phyloP scores from a whole-genome alignment of 1,284 basidiomycete genomes.

The Inonotus obliquus region DNA sequence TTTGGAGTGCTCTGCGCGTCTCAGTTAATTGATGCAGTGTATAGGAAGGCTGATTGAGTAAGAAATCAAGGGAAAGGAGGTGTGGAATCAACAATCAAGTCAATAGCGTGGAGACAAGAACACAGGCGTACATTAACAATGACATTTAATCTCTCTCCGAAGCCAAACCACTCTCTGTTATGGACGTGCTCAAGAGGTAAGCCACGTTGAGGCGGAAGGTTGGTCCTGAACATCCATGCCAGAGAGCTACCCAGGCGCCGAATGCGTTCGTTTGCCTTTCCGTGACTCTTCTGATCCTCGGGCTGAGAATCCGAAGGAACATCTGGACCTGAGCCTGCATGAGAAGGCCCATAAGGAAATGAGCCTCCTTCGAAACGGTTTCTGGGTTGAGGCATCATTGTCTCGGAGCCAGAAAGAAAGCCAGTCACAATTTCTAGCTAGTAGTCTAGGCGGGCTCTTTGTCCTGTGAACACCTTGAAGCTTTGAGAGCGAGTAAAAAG shows the following conservation, averaged over 20 bases:
- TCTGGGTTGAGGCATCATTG: background rate
- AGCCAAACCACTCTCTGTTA: constrained; percentile 70
- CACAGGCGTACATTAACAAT: constrained; percentile 60
- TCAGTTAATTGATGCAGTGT: constrained; percentile 75
- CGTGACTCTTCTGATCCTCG: background rate
- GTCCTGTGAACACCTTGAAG: background rate
- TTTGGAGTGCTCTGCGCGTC: constrained; percentile 67
- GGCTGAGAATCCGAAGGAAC: background rate
- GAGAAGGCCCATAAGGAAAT: background rate
- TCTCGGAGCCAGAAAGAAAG: background rate
- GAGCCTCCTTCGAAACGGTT: background rate
- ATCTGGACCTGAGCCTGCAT: background rate
- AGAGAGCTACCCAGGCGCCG: background rate
- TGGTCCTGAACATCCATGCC: constrained; percentile 63
- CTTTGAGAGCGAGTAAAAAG: background rate
- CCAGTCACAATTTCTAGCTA: background rate
- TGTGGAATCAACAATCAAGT: background rate
- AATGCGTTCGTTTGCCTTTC: background rate
- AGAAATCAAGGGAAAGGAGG: background rate
- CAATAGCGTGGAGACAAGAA: background rate
- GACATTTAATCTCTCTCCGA: constrained; percentile 72
- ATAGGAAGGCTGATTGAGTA: constrained; percentile 54
- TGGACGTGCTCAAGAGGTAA: constrained; percentile 56
- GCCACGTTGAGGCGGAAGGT: constrained; percentile 58
- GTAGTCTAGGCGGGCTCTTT: background rate